These are phyloP conservation scores for Wickerhamomyces sp. DNA, from an alignment of 1,139 yeast species.

Conservation along the genomic window DNA sequence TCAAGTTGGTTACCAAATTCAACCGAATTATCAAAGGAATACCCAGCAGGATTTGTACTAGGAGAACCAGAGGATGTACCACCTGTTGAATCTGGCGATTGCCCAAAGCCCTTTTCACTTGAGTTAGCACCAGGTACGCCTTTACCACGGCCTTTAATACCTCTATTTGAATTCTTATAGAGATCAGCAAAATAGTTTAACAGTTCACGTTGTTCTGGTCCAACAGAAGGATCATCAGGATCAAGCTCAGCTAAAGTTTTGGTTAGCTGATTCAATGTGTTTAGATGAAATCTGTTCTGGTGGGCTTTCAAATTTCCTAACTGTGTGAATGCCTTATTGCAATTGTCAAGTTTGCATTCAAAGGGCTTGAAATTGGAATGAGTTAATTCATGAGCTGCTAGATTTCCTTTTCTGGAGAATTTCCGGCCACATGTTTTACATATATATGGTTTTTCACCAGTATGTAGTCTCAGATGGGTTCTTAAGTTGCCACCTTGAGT, in stretches of 20 bases:
- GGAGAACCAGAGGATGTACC: not conserved
- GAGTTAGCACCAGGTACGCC: constrained; percentile 23
- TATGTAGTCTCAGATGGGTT: constrained; percentile 82
- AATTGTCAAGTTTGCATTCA: constrained; percentile 73
- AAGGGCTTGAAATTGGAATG: constrained; percentile 79
- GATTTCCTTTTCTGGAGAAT: constrained; percentile 85
- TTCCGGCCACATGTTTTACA: constrained; percentile 70
- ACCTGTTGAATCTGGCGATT: not conserved
- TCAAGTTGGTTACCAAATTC: not conserved
- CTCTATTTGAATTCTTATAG: constrained; percentile 84
- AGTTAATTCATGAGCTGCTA: constrained; percentile 80
- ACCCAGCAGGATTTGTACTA: not conserved
- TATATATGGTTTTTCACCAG: constrained; percentile 85
- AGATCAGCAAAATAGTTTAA: constrained; percentile 73
- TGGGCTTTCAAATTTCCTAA: constrained; percentile 91
- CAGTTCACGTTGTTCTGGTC: constrained; percentile 61
- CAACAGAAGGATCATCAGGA: constrained; percentile 40
- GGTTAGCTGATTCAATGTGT: constrained; percentile 63
- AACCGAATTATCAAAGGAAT: constrained; percentile 1
- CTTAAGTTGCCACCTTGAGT: constrained; percentile 91
- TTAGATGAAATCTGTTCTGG: constrained; percentile 82
- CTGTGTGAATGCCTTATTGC: constrained; percentile 86
- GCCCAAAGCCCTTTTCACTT: not conserved
- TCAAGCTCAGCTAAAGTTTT: constrained; percentile 54
- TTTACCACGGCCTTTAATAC: constrained; percentile 87